Conservation (phyloP, 345 rosid genomes). For the Nephelium lappaceum region DNA sequence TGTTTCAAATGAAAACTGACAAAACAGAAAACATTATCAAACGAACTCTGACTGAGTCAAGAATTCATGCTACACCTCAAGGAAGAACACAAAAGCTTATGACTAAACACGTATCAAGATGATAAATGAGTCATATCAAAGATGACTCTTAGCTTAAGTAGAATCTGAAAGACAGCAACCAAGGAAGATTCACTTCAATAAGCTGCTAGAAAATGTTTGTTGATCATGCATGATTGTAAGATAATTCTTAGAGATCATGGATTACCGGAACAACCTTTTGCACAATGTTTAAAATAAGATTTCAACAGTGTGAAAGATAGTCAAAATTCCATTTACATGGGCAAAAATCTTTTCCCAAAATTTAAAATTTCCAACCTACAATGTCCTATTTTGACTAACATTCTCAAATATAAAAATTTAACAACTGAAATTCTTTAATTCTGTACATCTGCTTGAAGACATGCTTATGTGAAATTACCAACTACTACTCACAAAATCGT, state of each 20-base stretch:
- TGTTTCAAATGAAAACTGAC: too few relatives aligned
- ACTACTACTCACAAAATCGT: neutral
- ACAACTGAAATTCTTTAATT: neutral
- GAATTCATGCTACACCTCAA: neutral
- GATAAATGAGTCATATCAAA: neutral
- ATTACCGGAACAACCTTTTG: neutral
- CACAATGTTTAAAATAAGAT: neutral
- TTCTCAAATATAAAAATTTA: neutral
- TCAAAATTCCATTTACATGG: neutral
- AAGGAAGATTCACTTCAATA: conserved; percentile 2
- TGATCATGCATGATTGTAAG: neutral
- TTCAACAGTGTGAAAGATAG: neutral
- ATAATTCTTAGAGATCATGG: neutral
- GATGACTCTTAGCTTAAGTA: neutral
- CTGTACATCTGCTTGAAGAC: neutral
- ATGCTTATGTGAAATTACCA: neutral
- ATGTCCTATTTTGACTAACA: neutral
- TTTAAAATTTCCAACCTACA: neutral
- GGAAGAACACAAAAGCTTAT: neutral
- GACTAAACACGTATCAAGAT: neutral
- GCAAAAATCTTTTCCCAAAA: neutral
- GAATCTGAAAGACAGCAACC: conserved; percentile 2
- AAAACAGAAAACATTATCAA: too few relatives aligned
- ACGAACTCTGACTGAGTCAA: neutral
- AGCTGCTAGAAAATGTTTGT: neutral